These are phyloP conservation scores for Gynandropsis gynandra DNA, from an alignment of 345 rosid species.

Conservation along the genomic window DNA sequence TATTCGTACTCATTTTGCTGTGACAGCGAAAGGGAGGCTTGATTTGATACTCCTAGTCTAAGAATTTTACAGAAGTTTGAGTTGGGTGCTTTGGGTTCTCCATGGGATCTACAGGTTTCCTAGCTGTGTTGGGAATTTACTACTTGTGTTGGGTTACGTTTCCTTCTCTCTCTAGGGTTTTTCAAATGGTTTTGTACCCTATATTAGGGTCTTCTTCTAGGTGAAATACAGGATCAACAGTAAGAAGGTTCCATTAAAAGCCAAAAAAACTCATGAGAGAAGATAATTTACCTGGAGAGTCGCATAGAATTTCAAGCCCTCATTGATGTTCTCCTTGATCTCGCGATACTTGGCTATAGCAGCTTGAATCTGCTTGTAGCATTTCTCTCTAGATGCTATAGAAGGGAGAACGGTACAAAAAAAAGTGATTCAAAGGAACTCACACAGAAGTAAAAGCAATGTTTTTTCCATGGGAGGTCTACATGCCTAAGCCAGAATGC, in stretches of 20 bases:
- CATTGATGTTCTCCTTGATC: conserved; percentile 90
- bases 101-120: too few species aligned
- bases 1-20: too few species aligned
- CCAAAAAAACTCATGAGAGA: not conserved
- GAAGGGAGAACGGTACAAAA: conserved; percentile 8
- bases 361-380: conserved; percentile 89
- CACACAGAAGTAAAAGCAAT: conserved; percentile 7
- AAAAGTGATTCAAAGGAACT: conserved; percentile 13
- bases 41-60: too few species aligned
- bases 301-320: conserved; percentile 93
- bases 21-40: too few species aligned
- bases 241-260: not conserved
- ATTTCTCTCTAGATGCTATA: conserved; percentile 85
- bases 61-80: too few species aligned
- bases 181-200: too few species aligned
- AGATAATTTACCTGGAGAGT: conserved; percentile 71
- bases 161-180: too few species aligned
- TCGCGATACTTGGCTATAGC: conserved; percentile 84
- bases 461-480: not conserved
- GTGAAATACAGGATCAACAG: too few species aligned
- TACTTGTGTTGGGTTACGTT: too few species aligned
- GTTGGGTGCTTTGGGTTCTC: too few species aligned
- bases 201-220: too few species aligned
- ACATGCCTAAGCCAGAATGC: not conserved
- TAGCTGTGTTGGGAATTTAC: too few species aligned